Base-by-base conservation (phyloP, 2,329 filamentous ascomycete species). In the Daldinia sp. region DNA sequence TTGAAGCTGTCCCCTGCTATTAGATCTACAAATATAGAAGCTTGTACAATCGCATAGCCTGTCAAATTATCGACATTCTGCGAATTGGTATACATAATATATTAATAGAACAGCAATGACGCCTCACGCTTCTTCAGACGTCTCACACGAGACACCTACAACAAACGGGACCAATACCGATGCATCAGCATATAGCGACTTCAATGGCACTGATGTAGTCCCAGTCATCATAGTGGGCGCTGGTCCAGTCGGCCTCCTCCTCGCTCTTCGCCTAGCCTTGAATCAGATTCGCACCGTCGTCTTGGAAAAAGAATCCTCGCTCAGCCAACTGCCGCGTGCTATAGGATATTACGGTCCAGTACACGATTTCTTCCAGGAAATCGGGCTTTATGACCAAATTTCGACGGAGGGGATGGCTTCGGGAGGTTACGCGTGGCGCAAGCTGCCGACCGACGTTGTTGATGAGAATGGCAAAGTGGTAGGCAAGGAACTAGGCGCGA, bases 321-420 rank as follows among this genome's bases (percentile, higher is more conserved):
- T 65, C 13, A 58, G 57, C 9, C 44, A 44, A 37, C 41, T 58
- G 23, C 63, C 63, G 20, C 63, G 63, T 20, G 63, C 63, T 5
- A 65, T 65, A 28, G 63, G 63, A 3, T 65, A 65, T 33, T 51
- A 65, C 12, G 63, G 63, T 9, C 63, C 63, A 10, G 63, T 65
- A 12, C 63, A 65, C 4, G 23, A 65, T 23, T 57, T 65, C 28
- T 65, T 65, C 44, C 54, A 65, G 15, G 63, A 65, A 18, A 53
- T 58, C 28, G 63, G 63, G 28, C 59, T 65, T 13, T 65, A 65
- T n/a, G 57, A 65, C 18, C 63, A 65, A 26, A 58, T 65, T 26
- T 26, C 63, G 1, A 53, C 10, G 5, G 63, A 65, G 28, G 63
- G 63, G n/a, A 65, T 65, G 63, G 51, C 63, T 7, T 65, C 63